Percentiles rank a stretch among this genome's conserved stretches.
Conservation (phyloP, 75 land plant species). For the Chamaecyparis obtusa region DNA sequence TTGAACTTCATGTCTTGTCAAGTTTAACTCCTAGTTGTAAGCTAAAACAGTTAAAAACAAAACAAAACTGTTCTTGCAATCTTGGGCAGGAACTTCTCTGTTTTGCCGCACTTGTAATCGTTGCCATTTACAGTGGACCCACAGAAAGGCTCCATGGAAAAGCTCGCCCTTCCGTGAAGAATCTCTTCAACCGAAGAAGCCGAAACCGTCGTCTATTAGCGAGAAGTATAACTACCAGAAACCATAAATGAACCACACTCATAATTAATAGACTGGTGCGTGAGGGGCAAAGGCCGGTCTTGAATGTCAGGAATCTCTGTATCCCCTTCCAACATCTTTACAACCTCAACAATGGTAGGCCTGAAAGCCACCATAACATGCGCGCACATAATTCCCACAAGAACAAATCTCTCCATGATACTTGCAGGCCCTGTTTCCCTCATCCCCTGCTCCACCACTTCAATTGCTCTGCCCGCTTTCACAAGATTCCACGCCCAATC, state of each 20-base stretch:
- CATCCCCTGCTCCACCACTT: slow-evolving; percentile 20
- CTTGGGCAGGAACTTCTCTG: too few species aligned
- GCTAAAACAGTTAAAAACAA: too few species aligned
- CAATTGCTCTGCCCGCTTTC: slow-evolving; percentile 21
- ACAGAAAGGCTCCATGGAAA: too few species aligned
- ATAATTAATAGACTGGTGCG: not conserved
- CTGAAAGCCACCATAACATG: slow-evolving; percentile 38
- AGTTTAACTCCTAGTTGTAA: too few species aligned
- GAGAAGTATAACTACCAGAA: not conserved
- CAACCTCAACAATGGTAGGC: slow-evolving; percentile 27
- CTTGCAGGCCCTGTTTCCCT: slow-evolving; percentile 17
- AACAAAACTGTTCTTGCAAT: too few species aligned
- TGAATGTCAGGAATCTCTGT: slow-evolving; percentile 25
- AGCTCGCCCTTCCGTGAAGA: too few species aligned
- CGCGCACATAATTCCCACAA: slow-evolving; percentile 39
- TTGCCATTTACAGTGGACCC: too few species aligned
- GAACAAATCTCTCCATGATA: slow-evolving; percentile 37
- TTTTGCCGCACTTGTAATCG: too few species aligned
- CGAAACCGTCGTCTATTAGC: too few species aligned
- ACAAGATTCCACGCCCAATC: slow-evolving; percentile 43
- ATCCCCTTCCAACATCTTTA: slow-evolving; percentile 36
- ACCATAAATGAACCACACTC: not conserved
- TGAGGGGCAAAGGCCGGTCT: slow-evolving; percentile 32
- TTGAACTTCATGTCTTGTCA: too few species aligned
- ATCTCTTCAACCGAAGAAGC: too few species aligned